These are phyloP conservation scores for Boletus edulis DNA, from an alignment of 768 basidiomycete species.

Conservation along the genomic window DNA sequence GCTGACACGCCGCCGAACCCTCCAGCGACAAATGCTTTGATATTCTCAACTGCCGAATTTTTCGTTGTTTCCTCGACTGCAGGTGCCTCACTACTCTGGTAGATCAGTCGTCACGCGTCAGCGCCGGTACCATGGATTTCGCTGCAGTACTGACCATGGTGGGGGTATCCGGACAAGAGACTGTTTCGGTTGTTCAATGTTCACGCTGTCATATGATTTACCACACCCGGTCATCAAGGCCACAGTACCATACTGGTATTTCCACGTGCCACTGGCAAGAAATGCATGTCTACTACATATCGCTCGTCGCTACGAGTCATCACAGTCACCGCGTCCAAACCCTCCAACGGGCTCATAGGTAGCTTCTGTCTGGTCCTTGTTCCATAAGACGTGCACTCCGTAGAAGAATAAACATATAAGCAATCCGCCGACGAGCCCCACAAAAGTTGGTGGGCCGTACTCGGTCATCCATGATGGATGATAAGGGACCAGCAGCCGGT, in stretches of 20 bases:
- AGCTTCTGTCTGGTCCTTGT: constrained; percentile 72
- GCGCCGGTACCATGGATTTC: neutral
- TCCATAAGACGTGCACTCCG: constrained; percentile 70
- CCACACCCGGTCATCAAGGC: neutral
- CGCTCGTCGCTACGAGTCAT: constrained; percentile 25
- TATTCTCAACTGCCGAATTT: constrained; percentile 35
- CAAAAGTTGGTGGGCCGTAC: constrained; percentile 68
- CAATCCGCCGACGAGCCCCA: constrained; percentile 56
- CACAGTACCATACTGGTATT: neutral
- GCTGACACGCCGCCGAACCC: constrained; percentile 88
- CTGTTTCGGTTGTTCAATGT: neutral
- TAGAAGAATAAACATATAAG: constrained; percentile 70
- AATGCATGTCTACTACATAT: constrained; percentile 22
- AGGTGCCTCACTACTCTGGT: constrained; percentile 26
- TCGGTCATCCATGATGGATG: constrained; percentile 81
- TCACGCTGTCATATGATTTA: constrained; percentile 29
- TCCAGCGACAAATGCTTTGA: constrained; percentile 90
- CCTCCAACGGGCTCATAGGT: constrained; percentile 91
- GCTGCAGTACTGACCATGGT: constrained; percentile 25
- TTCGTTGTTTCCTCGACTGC: constrained; percentile 18
- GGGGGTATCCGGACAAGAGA: constrained; percentile 12
- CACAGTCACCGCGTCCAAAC: constrained; percentile 53
- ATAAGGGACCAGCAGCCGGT: constrained; percentile 81
- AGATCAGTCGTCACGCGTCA: constrained; percentile 12
- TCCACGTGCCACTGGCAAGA: constrained; percentile 8